Evolutionary conservation across 139 green algal species (phyloP).

Genomic region (Chlorella sp.): DNA sequence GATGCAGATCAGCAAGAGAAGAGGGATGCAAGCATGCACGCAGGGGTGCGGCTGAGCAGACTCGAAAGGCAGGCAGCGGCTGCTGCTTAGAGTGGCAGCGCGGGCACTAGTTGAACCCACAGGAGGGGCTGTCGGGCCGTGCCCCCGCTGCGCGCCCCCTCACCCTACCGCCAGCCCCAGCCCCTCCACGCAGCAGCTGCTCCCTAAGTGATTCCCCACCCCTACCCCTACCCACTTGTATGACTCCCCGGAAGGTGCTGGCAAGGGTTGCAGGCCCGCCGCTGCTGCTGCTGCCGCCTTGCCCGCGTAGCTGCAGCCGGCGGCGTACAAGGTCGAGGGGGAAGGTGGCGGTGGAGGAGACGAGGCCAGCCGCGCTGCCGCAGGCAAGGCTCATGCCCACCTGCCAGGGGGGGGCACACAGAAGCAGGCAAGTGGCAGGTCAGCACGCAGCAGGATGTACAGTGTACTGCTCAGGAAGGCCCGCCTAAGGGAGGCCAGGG

Average conservation of each 20-base stretch:
- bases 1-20: neutral
- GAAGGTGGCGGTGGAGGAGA: slow-evolving; percentile 89
- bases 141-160: neutral
- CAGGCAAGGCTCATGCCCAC: slow-evolving; percentile 75
- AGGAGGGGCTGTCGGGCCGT: neutral
- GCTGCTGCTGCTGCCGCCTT: slow-evolving; percentile 35
- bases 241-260: slow-evolving; percentile 61
- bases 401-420: slow-evolving; percentile 21
- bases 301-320: slow-evolving; percentile 85
- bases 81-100: neutral
- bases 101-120: neutral
- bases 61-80: no score
- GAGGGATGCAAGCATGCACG: neutral
- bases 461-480: neutral
- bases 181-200: neutral
- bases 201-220: neutral
- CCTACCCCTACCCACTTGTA: neutral
- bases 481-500: neutral
- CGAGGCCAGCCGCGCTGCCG: slow-evolving; percentile 79
- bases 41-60: no score
- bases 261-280: slow-evolving; percentile 54
- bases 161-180: neutral
- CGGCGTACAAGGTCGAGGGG: slow-evolving; percentile 87
- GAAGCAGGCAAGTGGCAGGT: no score
- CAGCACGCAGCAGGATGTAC: no score